Percentiles rank a stretch among this genome's conserved stretches.
Conservation (phyloP, 257 asterid genomes). For the Thymus mandschuricus region DNA sequence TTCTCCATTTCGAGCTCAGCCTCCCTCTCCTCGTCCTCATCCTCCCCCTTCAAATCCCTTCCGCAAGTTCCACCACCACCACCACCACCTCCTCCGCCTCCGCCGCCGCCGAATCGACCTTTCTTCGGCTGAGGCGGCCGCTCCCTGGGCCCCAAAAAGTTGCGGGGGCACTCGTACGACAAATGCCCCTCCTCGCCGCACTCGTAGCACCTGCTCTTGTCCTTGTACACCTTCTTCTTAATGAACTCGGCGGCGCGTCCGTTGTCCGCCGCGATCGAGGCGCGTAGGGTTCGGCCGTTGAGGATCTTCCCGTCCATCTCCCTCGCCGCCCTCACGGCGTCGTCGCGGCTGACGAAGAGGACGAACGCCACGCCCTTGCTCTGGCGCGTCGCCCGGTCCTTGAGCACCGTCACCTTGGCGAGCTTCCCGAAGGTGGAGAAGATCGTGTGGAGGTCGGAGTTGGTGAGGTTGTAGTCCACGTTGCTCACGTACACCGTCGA, state of each 20-base stretch:
- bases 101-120: slow-evolving; percentile 56
- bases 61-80: slow-evolving; percentile 44
- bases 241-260: slow-evolving; percentile 95
- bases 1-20: slow-evolving; percentile 61
- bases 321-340: slow-evolving; percentile 71
- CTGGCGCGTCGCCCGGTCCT: slow-evolving; percentile 78
- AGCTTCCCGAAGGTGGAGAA: slow-evolving; percentile 96
- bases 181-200: slow-evolving; percentile 94
- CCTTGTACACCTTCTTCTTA: slow-evolving; percentile 78
- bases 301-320: slow-evolving; percentile 74
- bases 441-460: slow-evolving; percentile 88
- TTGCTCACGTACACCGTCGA: slow-evolving; percentile 93
- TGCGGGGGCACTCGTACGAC: slow-evolving; percentile 89
- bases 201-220: slow-evolving; percentile 93
- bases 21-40: slow-evolving; percentile 56
- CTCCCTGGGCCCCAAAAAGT: slow-evolving; percentile 78
- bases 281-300: slow-evolving; percentile 76
- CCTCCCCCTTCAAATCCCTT: slow-evolving; percentile 38
- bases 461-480: slow-evolving; percentile 83
- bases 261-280: slow-evolving; percentile 93
- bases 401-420: slow-evolving; percentile 91
- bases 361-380: slow-evolving; percentile 94
- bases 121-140: slow-evolving; percentile 81
- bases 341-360: slow-evolving; percentile 79
- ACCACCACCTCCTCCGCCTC: slow-evolving; percentile 39